Conservation (phyloP, 2,329 filamentous ascomycete species). For the Coleophoma eucalyptorum region DNA sequence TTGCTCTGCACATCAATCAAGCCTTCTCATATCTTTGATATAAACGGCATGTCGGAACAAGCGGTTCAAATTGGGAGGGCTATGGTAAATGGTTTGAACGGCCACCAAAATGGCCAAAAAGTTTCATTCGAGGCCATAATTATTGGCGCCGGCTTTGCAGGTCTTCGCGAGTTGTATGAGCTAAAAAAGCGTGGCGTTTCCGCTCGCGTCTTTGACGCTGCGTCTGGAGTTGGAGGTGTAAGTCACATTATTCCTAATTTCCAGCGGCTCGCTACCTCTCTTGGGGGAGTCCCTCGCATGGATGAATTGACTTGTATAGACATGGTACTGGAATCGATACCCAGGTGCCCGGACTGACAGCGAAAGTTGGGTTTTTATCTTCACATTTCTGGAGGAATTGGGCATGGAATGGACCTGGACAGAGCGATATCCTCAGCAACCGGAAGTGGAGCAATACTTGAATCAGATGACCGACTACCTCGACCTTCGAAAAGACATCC, state of each 20-base stretch:
- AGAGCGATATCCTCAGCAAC: slow-evolving; percentile 31
- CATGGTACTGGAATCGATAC: slow-evolving; percentile 46
- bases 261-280: too few relatives aligned
- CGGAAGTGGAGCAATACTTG: slow-evolving; percentile 41
- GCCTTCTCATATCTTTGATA: too few relatives aligned
- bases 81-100: too few relatives aligned
- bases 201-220: slow-evolving; percentile 35
- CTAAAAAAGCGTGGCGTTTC: slow-evolving; percentile 32
- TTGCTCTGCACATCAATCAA: too few relatives aligned
- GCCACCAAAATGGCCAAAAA: too few relatives aligned
- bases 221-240: slow-evolving; percentile 37
- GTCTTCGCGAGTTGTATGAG: slow-evolving; percentile 36
- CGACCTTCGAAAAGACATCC: slow-evolving; percentile 33
- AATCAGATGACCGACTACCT: slow-evolving; percentile 37
- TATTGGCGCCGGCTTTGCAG: slow-evolving; percentile 35
- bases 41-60: too few relatives aligned
- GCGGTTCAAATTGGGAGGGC: too few relatives aligned
- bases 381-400: slow-evolving; percentile 29
- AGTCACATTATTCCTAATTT: too few relatives aligned
- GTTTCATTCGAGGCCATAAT: too few relatives aligned
- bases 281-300: too few relatives aligned
- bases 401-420: slow-evolving; percentile 41
- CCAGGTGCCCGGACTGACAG: slow-evolving; percentile 41
- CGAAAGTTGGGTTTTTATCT: slow-evolving; percentile 37
- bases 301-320: too few relatives aligned